Conservation (phyloP, 331 rosid species). For the Quercus lobata region DNA sequence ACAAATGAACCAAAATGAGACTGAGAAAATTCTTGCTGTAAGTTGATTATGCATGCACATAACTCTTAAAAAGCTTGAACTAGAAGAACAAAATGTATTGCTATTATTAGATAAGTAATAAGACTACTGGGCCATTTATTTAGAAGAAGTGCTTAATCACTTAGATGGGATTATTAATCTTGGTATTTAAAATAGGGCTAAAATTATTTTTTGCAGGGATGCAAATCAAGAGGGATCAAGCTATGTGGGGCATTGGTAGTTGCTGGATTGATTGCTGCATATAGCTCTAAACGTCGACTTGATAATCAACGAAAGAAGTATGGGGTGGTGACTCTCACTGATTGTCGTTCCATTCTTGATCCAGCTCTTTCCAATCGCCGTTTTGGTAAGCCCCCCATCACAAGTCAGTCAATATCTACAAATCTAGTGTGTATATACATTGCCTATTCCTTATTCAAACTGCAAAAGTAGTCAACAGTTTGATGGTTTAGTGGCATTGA, state of each 20-base stretch:
- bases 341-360: slow-evolving; percentile 43
- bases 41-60: background rate
- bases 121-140: no score
- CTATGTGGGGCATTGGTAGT: slow-evolving; percentile 50
- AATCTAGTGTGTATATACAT: no score
- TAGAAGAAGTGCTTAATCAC: background rate
- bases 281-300: slow-evolving; percentile 17
- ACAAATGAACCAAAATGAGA: slow-evolving; percentile 30
- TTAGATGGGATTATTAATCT: background rate
- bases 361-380: slow-evolving; percentile 31
- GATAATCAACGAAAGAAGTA: slow-evolving; percentile 32
- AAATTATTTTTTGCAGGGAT: slow-evolving; percentile 30
- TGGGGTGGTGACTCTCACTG: slow-evolving; percentile 45
- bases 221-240: slow-evolving; percentile 45
- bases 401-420: background rate
- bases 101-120: no score
- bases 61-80: background rate
- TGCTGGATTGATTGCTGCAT: slow-evolving; percentile 49
- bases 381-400: slow-evolving; percentile 26
- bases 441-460: no score
- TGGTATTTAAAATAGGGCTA: background rate
- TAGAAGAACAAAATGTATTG: no score
- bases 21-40: slow-evolving; percentile 40
- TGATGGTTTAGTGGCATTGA: no score
- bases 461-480: no score